Conservation (phyloP, 306 rosid genomes). For the Begonia loranthoides region DNA sequence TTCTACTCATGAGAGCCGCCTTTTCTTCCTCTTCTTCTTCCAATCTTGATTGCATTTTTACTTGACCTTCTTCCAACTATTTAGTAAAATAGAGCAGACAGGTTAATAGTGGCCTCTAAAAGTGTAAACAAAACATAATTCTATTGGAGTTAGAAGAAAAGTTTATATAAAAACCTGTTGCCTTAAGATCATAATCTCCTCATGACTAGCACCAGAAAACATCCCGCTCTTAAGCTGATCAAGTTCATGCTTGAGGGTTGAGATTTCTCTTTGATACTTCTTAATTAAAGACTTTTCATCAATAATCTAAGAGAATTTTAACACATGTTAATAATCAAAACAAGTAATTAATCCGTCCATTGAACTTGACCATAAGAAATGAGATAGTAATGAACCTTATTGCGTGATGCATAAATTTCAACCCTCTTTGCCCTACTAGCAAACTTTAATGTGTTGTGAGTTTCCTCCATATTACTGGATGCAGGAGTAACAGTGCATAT, state of each 20-base stretch:
- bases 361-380: conserved; percentile 5
- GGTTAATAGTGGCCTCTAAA: no score
- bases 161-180: conserved; percentile 47
- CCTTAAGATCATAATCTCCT: conserved; percentile 74
- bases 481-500: conserved; percentile 99
- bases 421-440: conserved; percentile 98
- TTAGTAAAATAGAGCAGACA: conserved; percentile 1
- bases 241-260: conserved; percentile 79
- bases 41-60: conserved; percentile 93
- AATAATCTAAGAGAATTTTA: conserved; percentile 57
- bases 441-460: conserved; percentile 97
- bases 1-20: conserved; percentile 99
- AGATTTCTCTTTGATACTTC: conserved; percentile 94
- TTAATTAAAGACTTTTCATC: conserved; percentile 96
- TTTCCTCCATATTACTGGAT: conserved; percentile 97
- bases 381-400: conserved; percentile 44
- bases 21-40: conserved; percentile 99
- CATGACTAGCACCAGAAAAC: conserved; percentile 75
- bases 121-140: no score
- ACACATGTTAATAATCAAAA: conserved; percentile 8
- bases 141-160: not conserved
- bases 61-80: conserved; percentile 98
- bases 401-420: conserved; percentile 91
- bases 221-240: conserved; percentile 85
- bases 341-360: conserved; percentile 3